Conservation (phyloP, 495 filamentous ascomycete genomes). For the Neurospora sp. region DNA sequence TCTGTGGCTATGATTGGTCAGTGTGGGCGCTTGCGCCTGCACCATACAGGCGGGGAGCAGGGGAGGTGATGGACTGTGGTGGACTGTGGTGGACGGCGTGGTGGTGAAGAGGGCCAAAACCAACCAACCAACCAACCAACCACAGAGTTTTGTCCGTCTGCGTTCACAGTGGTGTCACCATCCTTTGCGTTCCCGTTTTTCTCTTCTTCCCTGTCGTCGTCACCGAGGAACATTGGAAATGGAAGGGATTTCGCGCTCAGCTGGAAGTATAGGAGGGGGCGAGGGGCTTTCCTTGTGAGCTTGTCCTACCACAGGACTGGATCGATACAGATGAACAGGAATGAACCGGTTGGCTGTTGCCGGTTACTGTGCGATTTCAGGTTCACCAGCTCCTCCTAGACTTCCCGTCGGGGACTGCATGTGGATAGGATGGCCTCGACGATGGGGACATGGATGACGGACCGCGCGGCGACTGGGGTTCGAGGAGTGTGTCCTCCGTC, state of each 20-base stretch:
- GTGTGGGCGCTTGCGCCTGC: constrained; percentile 26
- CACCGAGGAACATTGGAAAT: not conserved
- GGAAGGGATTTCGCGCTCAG: not conserved
- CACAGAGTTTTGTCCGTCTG: not conserved
- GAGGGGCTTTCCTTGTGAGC: not conserved
- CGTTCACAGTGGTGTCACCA: not conserved
- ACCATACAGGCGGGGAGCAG: constrained; percentile 9
- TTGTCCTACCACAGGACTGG: not conserved
- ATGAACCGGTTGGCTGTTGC: not conserved
- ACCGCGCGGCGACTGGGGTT: not conserved
- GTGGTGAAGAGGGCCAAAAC: not conserved
- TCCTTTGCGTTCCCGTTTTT: not conserved
- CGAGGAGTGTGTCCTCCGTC: not conserved
- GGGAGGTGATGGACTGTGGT: not conserved
- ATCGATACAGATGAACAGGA: not conserved
- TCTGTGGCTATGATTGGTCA: constrained; percentile 4
- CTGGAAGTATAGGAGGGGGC: not conserved
- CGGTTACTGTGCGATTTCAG: not conserved
- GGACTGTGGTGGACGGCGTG: not conserved
- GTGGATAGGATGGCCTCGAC: not conserved
- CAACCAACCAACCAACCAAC: constrained; percentile 8
- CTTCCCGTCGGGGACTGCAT: not conserved
- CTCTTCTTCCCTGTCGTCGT: not conserved
- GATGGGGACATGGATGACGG: not conserved
- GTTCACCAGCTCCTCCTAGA: not conserved